Percentiles rank a stretch among this genome's conserved stretches.
Evolutionary conservation across 768 basidiomycete genomes (phyloP).

Genomic region (Kwoniella pini): DNA sequence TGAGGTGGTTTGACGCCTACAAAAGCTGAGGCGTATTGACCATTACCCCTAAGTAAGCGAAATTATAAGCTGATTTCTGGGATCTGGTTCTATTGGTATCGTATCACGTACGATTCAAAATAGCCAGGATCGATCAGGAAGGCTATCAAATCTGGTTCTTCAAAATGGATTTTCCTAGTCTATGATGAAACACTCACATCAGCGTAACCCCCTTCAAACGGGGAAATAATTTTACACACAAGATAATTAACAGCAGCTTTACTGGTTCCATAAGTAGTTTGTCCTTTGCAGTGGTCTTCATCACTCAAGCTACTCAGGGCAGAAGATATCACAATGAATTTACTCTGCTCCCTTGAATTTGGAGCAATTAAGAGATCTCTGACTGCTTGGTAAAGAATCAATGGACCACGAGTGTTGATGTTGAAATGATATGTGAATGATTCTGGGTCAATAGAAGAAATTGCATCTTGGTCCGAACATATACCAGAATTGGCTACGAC

Average conservation of each 20-base stretch:
- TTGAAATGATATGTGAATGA: background rate
- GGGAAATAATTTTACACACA: background rate
- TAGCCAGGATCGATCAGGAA: slow-evolving; percentile 8
- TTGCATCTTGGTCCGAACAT: background rate
- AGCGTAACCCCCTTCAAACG: background rate
- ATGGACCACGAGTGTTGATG: background rate
- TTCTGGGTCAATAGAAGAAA: background rate
- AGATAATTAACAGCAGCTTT: slow-evolving; percentile 9
- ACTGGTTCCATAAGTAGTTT: background rate
- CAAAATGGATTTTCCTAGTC: slow-evolving; percentile 6
- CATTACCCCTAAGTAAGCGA: background rate
- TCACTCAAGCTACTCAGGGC: background rate
- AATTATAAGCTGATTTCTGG: too few relatives aligned
- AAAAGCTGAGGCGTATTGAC: background rate
- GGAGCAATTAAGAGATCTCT: background rate
- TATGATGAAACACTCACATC: background rate
- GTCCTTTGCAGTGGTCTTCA: background rate
- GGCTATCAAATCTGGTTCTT: slow-evolving; percentile 3
- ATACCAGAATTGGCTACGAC: background rate
- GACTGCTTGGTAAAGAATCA: background rate
- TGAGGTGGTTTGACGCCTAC: background rate
- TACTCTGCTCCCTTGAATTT: background rate
- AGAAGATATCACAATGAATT: background rate
- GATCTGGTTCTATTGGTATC: too few relatives aligned
- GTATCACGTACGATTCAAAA: background rate